A percentile compares a stretch with the other conserved stretches of the same genome.
Evolutionary conservation across 176 grass and related monocot species (phyloP).

Genomic region (Oropetium thomaeum): DNA sequence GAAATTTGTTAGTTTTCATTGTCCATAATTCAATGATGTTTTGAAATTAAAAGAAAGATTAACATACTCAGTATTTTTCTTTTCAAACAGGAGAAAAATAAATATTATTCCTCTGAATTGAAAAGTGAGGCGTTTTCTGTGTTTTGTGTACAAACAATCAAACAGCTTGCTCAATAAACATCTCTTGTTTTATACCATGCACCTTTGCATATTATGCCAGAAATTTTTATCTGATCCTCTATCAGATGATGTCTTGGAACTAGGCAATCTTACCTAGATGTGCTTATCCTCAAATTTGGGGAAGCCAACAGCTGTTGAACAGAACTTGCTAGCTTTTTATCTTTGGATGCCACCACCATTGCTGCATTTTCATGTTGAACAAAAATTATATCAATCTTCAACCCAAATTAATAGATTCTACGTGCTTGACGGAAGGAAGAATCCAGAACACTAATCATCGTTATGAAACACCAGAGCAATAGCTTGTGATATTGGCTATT

Average conservation of each 20-base stretch:
- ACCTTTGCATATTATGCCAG: neutral
- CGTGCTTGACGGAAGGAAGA: neutral
- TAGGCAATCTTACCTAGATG: slow-evolving; percentile 61
- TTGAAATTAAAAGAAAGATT: no score
- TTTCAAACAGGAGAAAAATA: neutral
- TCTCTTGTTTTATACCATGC: neutral
- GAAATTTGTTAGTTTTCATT: neutral
- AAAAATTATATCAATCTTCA: neutral
- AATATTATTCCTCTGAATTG: neutral
- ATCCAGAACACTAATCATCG: neutral
- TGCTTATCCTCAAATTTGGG: slow-evolving; percentile 84
- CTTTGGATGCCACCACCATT: slow-evolving; percentile 96
- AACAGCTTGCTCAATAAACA: no score
- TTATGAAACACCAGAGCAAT: neutral
- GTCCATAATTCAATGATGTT: neutral
- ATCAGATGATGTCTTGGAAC: neutral
- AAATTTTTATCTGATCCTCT: neutral
- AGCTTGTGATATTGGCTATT: neutral
- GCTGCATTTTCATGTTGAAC: slow-evolving; percentile 50
- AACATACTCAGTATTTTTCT: neutral
- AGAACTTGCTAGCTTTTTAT: slow-evolving; percentile 73
- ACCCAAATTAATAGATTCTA: neutral
- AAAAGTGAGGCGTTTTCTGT: neutral
- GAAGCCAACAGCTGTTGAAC: slow-evolving; percentile 84
- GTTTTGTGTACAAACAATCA: neutral